Evolutionary conservation across 495 filamentous ascomycete genomes (phyloP), one percentile per base, ranked within the genome.

Genomic region (Neurospora cerealis): DNA sequence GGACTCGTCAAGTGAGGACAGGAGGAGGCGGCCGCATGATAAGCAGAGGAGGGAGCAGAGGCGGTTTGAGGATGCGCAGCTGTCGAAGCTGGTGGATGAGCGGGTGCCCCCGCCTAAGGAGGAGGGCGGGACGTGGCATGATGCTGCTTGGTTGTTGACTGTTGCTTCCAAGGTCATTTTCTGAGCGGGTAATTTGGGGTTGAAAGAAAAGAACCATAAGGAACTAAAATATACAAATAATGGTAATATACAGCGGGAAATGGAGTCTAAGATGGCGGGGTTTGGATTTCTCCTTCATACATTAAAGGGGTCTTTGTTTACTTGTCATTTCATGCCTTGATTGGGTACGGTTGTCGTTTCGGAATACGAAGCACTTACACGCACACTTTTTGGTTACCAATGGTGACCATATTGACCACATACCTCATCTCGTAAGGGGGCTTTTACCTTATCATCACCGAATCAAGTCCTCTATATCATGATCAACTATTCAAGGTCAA

Each of bases 121-220:
- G 69, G 85, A 89, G 70, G 86, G 84, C 15, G 89, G 90, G 17
- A 90, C 88, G 10, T 96, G 93, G 94, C 87, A 91, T 73, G 94
- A 97, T 84, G 94, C 92, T 42, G 88, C 91, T 36, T 97, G 93
- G 94, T 81, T 97, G 73, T 83, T 97, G 70, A 90, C 89, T 69
- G 89, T 95, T 70, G 91, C 93, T 32, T 91, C 89, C 42, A 92
- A 90, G 74, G 89, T 93, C 28, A 80, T 96, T 32, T 79, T 92
- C 71, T 93, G 81, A 39, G 10, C 8, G 38, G 37, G 10, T 11
- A 39, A 9, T 39, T 11, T 39, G 10, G 10, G 3, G 9, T 39
- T 39, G 9, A 11, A 38, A 34, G 32, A 34, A 34, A 34, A 40
- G 6, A 36, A 38, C 10, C 15, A 17, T 8, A 8, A 46, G 42